These are phyloP conservation scores for Kregervanrija pseudodelftensis DNA, from an alignment of 805 yeast genomes.

Conservation along the genomic window DNA sequence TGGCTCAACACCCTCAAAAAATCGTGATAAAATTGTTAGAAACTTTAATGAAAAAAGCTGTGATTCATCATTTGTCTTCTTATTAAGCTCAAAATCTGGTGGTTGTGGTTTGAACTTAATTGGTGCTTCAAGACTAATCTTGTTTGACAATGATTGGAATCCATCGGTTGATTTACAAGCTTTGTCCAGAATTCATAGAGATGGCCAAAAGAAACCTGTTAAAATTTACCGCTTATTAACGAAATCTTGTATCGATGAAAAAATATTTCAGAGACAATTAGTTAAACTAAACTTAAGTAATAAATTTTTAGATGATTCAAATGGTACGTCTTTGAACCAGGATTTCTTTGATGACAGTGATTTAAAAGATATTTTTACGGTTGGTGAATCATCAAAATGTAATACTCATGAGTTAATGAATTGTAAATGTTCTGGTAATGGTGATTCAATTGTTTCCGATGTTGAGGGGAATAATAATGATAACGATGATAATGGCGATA, in stretches of 20 bases:
- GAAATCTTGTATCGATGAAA: conserved; percentile 90
- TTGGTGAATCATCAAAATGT: conserved; percentile 41
- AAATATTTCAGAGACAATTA: conserved; percentile 85
- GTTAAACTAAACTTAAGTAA: conserved; percentile 76
- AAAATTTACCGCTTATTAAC: conserved; percentile 77
- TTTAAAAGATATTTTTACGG: conserved; percentile 65
- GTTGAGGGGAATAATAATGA: conserved; percentile 10
- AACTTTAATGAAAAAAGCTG: conserved; percentile 50
- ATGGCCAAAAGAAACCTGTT: conserved; percentile 79
- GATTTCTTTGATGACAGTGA: conserved; percentile 66
- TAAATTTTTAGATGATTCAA: conserved; percentile 46
- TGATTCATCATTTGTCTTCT: conserved; percentile 48
- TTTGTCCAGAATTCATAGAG: conserved; percentile 91
- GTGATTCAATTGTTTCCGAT: conserved; percentile 23
- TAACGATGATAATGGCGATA: conserved; percentile 4
- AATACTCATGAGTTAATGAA: conserved; percentile 74
- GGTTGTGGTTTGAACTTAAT: conserved; percentile 87
- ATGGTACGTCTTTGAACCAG: conserved; percentile 35
- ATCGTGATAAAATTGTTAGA: conserved; percentile 59
- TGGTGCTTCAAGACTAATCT: conserved; percentile 80
- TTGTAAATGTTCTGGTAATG: conserved; percentile 55
- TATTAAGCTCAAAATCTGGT: conserved; percentile 86
- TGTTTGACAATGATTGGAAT: conserved; percentile 96
- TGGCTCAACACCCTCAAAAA: conserved; percentile 69
- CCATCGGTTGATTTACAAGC: conserved; percentile 91